These are phyloP conservation scores for Berberis vulgaris DNA, from an alignment of 164 flowering plant species.

Conservation along the genomic window DNA sequence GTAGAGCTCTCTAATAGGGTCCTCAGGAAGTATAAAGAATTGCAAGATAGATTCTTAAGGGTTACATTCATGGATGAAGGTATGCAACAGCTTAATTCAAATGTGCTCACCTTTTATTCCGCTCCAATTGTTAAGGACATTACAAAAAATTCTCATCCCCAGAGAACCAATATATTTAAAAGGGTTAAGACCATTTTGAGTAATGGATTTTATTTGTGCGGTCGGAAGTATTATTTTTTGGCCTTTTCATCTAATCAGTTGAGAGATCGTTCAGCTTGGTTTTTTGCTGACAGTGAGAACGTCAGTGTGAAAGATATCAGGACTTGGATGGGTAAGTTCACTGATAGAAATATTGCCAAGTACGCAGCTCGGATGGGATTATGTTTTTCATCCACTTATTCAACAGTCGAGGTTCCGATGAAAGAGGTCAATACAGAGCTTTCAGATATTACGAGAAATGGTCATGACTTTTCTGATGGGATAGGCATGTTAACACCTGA, in stretches of 20 bases:
- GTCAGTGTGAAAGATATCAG: conserved; percentile 24
- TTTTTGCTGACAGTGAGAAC: conserved; percentile 61
- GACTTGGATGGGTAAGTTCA: conserved; percentile 83
- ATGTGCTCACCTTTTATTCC: conserved; percentile 41
- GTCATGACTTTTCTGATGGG: conserved; percentile 83
- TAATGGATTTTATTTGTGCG: conserved; percentile 71
- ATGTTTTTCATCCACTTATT: conserved; percentile 94
- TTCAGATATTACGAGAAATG: conserved; percentile 66
- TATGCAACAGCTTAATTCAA: conserved; percentile 47
- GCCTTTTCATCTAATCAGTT: conserved; percentile 90
- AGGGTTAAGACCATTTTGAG: conserved; percentile 48
- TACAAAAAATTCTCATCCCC: conserved; percentile 32
- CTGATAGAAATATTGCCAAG: conserved; percentile 56
- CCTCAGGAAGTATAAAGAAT: conserved; percentile 50
- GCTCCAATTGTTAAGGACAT: conserved; percentile 61
- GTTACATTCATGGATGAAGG: conserved; percentile 99
- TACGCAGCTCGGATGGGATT: conserved; percentile 97
- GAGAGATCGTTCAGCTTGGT: conserved; percentile 93
- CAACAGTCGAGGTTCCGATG: conserved; percentile 65
- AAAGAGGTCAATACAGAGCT: conserved; percentile 32
- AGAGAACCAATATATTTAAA: conserved; percentile 53
- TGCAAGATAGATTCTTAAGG: conserved; percentile 70
- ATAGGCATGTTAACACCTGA: conserved; percentile 74
- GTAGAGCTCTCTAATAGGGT: conserved; percentile 95
- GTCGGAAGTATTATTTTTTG: conserved; percentile 70